A percentile compares a stretch with the other conserved stretches of the same genome.
phyloP scores from a whole-genome alignment of 2,329 filamentous ascomycete species.

The Xylariaceae sp. region DNA sequence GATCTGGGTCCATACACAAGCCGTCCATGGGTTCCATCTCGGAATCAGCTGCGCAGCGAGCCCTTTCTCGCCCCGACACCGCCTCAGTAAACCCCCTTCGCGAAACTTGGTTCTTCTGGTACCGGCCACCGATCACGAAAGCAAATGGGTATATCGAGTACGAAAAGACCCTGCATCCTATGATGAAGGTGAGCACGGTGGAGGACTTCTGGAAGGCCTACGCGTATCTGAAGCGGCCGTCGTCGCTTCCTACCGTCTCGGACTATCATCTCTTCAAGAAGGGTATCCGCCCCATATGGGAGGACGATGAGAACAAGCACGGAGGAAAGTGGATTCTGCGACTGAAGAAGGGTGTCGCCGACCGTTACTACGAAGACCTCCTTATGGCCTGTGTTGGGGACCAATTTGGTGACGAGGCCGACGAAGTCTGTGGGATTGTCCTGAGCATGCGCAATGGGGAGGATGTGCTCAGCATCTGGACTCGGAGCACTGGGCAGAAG shows the following conservation, averaged over 20 bases:
- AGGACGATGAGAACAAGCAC: conserved; percentile 92
- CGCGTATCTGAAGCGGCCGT: conserved; percentile 81
- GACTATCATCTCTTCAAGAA: conserved; percentile 99
- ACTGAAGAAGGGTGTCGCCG: conserved; percentile 93
- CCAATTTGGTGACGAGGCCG: conserved; percentile 84
- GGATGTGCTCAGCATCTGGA: conserved; percentile 97
- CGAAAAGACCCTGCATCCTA: conserved; percentile 87
- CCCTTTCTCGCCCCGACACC: conserved; percentile 31
- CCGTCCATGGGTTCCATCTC: conserved; percentile 39
- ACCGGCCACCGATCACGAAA: conserved; percentile 91
- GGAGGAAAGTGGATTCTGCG: conserved; percentile 97
- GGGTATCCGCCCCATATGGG: conserved; percentile 94
- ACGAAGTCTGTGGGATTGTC: conserved; percentile 92
- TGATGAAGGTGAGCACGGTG: conserved; percentile 72
- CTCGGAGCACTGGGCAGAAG: conserved; percentile 81
- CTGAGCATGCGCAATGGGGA: conserved; percentile 91
- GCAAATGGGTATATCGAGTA: conserved; percentile 83
- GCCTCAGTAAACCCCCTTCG: conserved; percentile 57
- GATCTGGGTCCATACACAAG: conserved; percentile 23
- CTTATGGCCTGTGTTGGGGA: conserved; percentile 86
- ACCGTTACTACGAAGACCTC: conserved; percentile 95
- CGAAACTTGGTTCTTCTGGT: conserved; percentile 94
- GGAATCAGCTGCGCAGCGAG: conserved; percentile 31
- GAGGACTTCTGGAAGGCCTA: conserved; percentile 93
- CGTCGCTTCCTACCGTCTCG: conserved; percentile 78